Evolutionary conservation across 1,139 yeast genomes (phyloP), one percentile per base, ranked within the genome.

Genomic region (Nakaseomyces nivariensis): DNA sequence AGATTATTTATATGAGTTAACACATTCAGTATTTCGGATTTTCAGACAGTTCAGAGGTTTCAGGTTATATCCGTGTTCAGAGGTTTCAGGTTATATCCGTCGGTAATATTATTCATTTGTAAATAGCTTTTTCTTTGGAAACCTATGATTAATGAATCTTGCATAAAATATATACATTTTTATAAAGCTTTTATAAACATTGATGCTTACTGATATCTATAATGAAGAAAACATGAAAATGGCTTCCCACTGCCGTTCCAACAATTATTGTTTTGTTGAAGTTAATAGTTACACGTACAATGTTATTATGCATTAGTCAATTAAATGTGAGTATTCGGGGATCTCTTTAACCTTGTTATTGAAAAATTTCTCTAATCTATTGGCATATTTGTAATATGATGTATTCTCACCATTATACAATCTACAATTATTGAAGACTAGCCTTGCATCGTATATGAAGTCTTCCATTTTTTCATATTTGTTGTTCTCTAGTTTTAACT

Each of bases 401-500:
- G 97, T 89, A 32, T 84, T 79, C 58, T 89, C 96, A 52, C 90
- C 86, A 63, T 89, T 89, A 68, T 89, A 89, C 48, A 86, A 74
- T 50, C 96, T 75, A 71, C 98, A 92, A 64, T 94, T 94, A 63
- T 86, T 86, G 72, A 86, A 90, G 36, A 94, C 79, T 57, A 92
- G 73, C 55, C 84, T 79, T 29, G 95, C 80, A 69, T 94, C 99
- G 66, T 89, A 86, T 52, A 90, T 75, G 66, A 90, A 94, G 63
- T 88, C 92, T 58, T 89, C 97, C 76, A 94, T 85, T 11, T 86
- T 78, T 54, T 85, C 87, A 67, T 94, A 94, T 58, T 85, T 85
- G 68, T 92, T 96, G 60, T 86, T 88, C 56, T 92, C 98, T 43
- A 94, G 74, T 63, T 90, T 87, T 63, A 78, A 83, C 63, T 92